Base-by-base conservation (phyloP, 352 stramenopile genomes). In the Pythium brachiatum region DNA sequence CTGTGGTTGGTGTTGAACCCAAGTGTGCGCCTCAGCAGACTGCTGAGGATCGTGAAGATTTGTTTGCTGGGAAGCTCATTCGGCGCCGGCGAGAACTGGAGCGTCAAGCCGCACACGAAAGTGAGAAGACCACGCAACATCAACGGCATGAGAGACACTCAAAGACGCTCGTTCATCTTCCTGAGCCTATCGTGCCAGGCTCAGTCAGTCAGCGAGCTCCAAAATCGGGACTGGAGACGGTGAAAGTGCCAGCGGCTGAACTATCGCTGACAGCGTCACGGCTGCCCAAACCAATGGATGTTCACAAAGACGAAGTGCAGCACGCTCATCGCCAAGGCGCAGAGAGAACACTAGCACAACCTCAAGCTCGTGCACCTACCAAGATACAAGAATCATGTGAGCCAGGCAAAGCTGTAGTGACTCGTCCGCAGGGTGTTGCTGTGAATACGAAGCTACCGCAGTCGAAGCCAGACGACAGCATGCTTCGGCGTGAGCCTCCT, bases 81-180 rank as follows among this genome's bases (percentile, higher is more conserved):
- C 70, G 76, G 31, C 73, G 73, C 4, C 73, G 72, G n/a, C 68
- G 75, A n/a, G 57, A 83, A 27, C 53, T 86, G 7, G 66, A 84
- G 36, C 62, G 64, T 27, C 50, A 62, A 7, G 53, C 47, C 7
- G 15, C 23, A 1, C 55, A 51, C 25, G 39, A 60, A 11, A 13
- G 31, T 43, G 43, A 23, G 31, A 26, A 15, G 54, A 13, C 43
- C 11, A 51, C 21, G 21, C 43, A 18, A 11, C 9, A 29, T 47
- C n/a, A 2, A 8, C n/a, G 9, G 3, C 39, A 47, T 9, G 39
- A 47, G 7, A 13, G 7, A 53, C 46, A 34, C 25, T 20, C 46
- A 53, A 11, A 11, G 21, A 20, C 9, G 23, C 7, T 34, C 11
- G 9, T 1, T 25, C 6, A 1, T 13, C 2, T 23, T 23, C n/a